phyloP scores from a whole-genome alignment of 768 basidiomycete species.

The Hypholoma fasciculare region DNA sequence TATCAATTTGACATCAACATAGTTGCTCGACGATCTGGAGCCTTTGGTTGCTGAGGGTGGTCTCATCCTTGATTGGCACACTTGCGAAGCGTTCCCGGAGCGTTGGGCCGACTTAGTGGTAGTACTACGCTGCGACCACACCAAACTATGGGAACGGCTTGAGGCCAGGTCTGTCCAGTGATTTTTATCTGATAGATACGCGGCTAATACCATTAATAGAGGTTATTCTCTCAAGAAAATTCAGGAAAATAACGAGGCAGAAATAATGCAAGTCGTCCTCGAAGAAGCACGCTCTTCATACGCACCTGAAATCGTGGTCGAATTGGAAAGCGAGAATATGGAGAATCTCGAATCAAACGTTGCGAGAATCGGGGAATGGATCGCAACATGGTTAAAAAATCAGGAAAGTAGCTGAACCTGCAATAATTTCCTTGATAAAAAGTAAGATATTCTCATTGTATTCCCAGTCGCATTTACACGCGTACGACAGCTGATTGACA shows the following conservation, averaged over 20 bases:
- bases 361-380: conserved; percentile 87
- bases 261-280: conserved; percentile 93
- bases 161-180: conserved; percentile 71
- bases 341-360: conserved; percentile 89
- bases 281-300: conserved; percentile 91
- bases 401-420: conserved; percentile 20
- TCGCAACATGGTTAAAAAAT: conserved; percentile 65
- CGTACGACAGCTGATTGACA: background rate
- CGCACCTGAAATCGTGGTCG: conserved; percentile 82
- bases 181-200: background rate
- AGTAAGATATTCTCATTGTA: background rate
- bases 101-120: conserved; percentile 96
- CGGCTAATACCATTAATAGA: conserved; percentile 38
- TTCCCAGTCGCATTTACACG: background rate
- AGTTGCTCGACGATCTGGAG: conserved; percentile 92
- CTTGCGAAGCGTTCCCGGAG: conserved; percentile 92
- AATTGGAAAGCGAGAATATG: conserved; percentile 72
- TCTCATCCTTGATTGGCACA: conserved; percentile 92
- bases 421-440: background rate
- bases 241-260: conserved; percentile 97
- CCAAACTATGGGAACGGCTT: conserved; percentile 83
- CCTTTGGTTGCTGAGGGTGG: conserved; percentile 67
- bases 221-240: conserved; percentile 91
- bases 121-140: conserved; percentile 88
- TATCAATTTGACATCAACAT: conserved; percentile 8